Evolutionary conservation across 2,329 filamentous ascomycete species (phyloP).

Genomic region (Xylaria sp.): DNA sequence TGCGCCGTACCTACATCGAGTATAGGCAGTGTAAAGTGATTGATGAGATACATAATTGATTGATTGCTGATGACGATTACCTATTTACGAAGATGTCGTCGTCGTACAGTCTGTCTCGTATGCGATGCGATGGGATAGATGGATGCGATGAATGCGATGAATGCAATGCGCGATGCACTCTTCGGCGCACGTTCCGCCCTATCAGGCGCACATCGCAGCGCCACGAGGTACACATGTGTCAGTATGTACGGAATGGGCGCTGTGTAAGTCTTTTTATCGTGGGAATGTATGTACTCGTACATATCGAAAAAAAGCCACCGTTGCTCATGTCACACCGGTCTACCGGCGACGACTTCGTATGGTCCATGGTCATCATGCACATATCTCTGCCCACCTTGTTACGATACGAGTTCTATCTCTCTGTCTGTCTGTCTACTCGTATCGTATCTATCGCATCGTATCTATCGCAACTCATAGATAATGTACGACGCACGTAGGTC

Average conservation of each 20-base stretch:
- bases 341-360: neutral
- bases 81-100: neutral
- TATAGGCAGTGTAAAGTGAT: too few relatives aligned
- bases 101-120: neutral
- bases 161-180: neutral
- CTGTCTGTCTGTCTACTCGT: too few relatives aligned
- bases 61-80: neutral
- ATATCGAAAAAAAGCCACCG: neutral
- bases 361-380: too few relatives aligned
- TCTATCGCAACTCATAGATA: too few relatives aligned
- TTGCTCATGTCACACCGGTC: neutral
- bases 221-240: conserved; percentile 2
- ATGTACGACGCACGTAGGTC: too few relatives aligned
- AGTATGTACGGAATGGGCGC: neutral
- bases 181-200: conserved; percentile 8
- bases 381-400: too few relatives aligned
- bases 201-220: conserved; percentile 12
- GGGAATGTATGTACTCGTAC: too few relatives aligned
- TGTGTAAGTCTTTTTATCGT: neutral
- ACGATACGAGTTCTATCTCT: too few relatives aligned
- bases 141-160: too few relatives aligned
- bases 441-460: too few relatives aligned
- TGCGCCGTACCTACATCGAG: too few relatives aligned
- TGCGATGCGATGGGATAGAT: neutral
- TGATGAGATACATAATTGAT: too few relatives aligned